phyloP scores from a whole-genome alignment of 768 basidiomycete species.

The Amanita rubescens region DNA sequence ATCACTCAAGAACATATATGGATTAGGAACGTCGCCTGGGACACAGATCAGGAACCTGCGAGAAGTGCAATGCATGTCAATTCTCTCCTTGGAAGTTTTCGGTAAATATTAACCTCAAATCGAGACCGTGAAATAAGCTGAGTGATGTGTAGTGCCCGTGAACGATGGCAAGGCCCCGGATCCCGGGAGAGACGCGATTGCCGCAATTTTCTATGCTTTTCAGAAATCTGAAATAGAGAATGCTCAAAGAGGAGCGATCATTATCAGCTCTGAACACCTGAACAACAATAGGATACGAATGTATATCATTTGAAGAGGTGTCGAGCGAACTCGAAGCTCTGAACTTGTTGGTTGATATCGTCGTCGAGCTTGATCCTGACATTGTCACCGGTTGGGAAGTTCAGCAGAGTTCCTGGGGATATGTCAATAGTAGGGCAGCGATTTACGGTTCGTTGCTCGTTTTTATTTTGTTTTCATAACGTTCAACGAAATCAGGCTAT shows the following conservation, averaged over 20 bases:
- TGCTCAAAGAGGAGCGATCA: conserved; percentile 44
- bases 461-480: neutral
- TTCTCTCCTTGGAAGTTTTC: conserved; percentile 80
- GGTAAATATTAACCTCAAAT: conserved; percentile 36
- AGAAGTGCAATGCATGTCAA: conserved; percentile 66
- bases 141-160: conserved; percentile 45
- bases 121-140: neutral
- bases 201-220: conserved; percentile 67
- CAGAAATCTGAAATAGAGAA: conserved; percentile 40
- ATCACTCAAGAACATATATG: conserved; percentile 69
- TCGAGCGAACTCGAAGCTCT: conserved; percentile 73
- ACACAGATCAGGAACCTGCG: conserved; percentile 25
- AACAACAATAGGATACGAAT: conserved; percentile 34
- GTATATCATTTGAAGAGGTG: conserved; percentile 43
- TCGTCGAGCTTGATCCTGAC: conserved; percentile 81
- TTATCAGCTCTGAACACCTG: conserved; percentile 34
- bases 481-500: conserved; percentile 40
- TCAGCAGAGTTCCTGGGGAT: conserved; percentile 87
- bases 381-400: conserved; percentile 91
- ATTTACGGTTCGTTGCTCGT: conserved; percentile 40
- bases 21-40: conserved; percentile 47
- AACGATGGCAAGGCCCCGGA: conserved; percentile 53
- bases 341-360: conserved; percentile 66
- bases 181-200: conserved; percentile 57
- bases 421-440: conserved; percentile 60